Percentiles rank a stretch among this genome's conserved stretches.
Conservation (phyloP, 108 stramenopile genomes). For the Cyclostephanos invisitatus region DNA sequence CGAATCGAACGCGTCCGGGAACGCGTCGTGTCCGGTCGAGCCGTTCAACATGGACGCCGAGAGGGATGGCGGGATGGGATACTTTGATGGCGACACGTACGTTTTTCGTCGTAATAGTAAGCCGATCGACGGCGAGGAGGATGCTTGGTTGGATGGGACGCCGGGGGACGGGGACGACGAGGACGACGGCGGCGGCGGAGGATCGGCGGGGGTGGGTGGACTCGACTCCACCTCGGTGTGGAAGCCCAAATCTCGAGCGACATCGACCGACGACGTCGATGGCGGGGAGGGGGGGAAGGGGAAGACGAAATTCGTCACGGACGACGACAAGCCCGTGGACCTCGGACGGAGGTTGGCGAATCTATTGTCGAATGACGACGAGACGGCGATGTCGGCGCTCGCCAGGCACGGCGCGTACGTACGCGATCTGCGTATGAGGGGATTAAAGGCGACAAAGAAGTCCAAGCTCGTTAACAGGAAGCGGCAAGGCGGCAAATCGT, state of each 20-base stretch:
- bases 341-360: slow-evolving; percentile 53
- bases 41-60: slow-evolving; percentile 87
- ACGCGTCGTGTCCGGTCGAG: slow-evolving; percentile 63
- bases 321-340: slow-evolving; percentile 26
- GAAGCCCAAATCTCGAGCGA: slow-evolving; percentile 18
- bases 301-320: slow-evolving; percentile 27
- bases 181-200: slow-evolving; percentile 24
- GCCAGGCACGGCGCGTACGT: slow-evolving; percentile 58
- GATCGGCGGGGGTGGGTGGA: slow-evolving; percentile 28
- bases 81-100: slow-evolving; percentile 87
- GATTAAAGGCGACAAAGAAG: slow-evolving; percentile 27
- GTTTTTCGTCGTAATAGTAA: slow-evolving; percentile 61
- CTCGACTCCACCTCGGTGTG: slow-evolving; percentile 34
- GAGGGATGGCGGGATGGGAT: slow-evolving; percentile 75
- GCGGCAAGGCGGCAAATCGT: slow-evolving; percentile 9
- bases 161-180: slow-evolving; percentile 44
- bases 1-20: slow-evolving; percentile 45
- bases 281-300: slow-evolving; percentile 11
- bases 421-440: slow-evolving; percentile 30
- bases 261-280: background rate
- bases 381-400: slow-evolving; percentile 68
- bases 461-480: slow-evolving; percentile 43
- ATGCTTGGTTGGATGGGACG: slow-evolving; percentile 78
- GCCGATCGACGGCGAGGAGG: slow-evolving; percentile 62
- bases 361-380: slow-evolving; percentile 49